Evolutionary conservation across 2,329 filamentous ascomycete genomes (phyloP), one percentile per base, ranked within the genome.

Genomic region (Zalaria obscura): DNA sequence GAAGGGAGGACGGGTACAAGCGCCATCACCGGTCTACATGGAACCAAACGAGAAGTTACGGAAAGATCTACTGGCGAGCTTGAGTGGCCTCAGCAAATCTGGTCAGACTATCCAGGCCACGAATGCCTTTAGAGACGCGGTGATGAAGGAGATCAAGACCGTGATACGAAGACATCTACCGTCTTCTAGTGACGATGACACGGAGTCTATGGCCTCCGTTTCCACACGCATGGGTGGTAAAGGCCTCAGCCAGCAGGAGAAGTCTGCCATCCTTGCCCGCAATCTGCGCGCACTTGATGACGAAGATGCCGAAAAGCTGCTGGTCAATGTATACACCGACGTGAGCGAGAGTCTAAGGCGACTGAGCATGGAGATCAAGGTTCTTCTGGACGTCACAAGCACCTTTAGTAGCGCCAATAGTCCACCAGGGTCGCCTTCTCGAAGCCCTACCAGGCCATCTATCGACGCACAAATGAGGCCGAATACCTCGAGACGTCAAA

Each of bases 171-270:
- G 78, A 43, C 83, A 89, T 25, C 69, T 98, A 33, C 91, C 91
- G 1, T 94, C 87, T 55, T 93, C 89, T 7, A 91, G 78, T 51
- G 91, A 98, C 45, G 89, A 96, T 50, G 91, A 98, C 56, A 84
- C 81, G 46, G 85, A 91, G 79, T 89, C 62, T 35, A 43, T 48
- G 25, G 46, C 46, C 4, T 61, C 58, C 1, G 73, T 79, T 1
- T 93, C 88, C 3, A 95, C 89, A 1, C 67, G 76, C 46, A 18
- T 18, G 18, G 76, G 76, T 35, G 80, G 79, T 27, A 75, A 75
- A 44, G 75, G 78, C 47, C 65, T 80, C 35, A 83, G 76, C 11
- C 83, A 86, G 51, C 84, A 93, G 54, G 88, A 96, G 50, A 95
- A 91, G 56, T 94, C 88, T 0, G 78, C 83, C 0, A 83, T 87